phyloP scores from a whole-genome alignment of 2,329 filamentous ascomycete species.

The Cytospora schulzeri region DNA sequence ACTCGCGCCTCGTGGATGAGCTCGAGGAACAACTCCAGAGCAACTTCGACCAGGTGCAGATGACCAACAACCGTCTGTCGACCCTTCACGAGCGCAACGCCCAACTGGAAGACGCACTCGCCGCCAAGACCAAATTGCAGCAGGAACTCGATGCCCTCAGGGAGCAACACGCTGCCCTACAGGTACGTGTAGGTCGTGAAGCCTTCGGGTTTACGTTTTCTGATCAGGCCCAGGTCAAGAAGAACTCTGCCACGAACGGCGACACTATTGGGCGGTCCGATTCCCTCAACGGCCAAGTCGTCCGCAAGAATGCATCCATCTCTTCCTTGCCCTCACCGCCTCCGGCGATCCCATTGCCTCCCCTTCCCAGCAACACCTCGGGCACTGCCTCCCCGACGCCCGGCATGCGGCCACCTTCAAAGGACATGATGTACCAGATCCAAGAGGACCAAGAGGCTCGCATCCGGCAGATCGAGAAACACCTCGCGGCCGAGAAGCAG shows the following conservation, averaged over 20 bases:
- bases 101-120: slow-evolving; percentile 77
- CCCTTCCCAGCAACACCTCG: slow-evolving; percentile 64
- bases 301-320: slow-evolving; percentile 83
- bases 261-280: slow-evolving; percentile 56
- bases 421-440: slow-evolving; percentile 79
- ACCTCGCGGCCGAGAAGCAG: slow-evolving; percentile 93
- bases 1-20: slow-evolving; percentile 88
- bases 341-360: slow-evolving; percentile 92
- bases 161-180: slow-evolving; percentile 73
- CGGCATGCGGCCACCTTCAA: slow-evolving; percentile 74
- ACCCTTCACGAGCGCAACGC: slow-evolving; percentile 74
- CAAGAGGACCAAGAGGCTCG: slow-evolving; percentile 94
- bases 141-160: slow-evolving; percentile 67
- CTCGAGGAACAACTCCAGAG: slow-evolving; percentile 94
- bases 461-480: slow-evolving; percentile 95
- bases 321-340: slow-evolving; percentile 88
- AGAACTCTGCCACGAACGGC: slow-evolving; percentile 33
- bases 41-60: slow-evolving; percentile 92
- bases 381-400: slow-evolving; percentile 51
- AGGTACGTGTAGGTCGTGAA: slow-evolving; percentile 58
- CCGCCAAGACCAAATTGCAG: slow-evolving; percentile 64
- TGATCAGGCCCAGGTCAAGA: slow-evolving; percentile 55
- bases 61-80: slow-evolving; percentile 82
- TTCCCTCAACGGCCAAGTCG: slow-evolving; percentile 66
- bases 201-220: slow-evolving; percentile 22